A percentile compares a stretch with the other conserved stretches of the same genome.
Evolutionary conservation across 2,329 filamentous ascomycete genomes (phyloP).

Genomic region (Cordyceps cateniannulata): DNA sequence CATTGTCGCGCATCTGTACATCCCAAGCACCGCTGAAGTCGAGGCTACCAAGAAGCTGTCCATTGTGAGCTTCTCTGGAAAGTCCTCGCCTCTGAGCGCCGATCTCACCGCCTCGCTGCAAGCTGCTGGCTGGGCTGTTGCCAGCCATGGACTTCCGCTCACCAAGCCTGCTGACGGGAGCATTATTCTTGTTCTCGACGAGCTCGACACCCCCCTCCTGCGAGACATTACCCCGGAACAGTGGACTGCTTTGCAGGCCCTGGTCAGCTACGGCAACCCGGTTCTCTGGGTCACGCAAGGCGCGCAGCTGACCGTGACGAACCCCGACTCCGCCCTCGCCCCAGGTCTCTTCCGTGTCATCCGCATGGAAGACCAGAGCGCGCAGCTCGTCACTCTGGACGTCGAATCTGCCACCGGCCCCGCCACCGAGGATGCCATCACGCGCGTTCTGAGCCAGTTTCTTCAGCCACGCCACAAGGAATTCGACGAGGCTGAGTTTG

Average conservation of each 20-base stretch:
- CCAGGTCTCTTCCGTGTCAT: constrained; percentile 6
- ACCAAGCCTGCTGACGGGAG: not conserved
- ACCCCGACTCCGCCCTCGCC: not conserved
- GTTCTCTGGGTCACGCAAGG: constrained; percentile 3
- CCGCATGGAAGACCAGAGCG: constrained; percentile 1
- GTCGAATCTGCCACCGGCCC: not conserved
- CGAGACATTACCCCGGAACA: not conserved
- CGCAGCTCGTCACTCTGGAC: constrained; percentile 2
- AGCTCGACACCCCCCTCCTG: constrained; percentile 2
- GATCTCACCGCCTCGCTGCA: not conserved
- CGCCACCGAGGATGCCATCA: not conserved
- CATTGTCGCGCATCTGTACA: not conserved
- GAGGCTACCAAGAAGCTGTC: not conserved
- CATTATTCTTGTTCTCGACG: constrained; percentile 1
- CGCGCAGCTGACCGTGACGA: not conserved
- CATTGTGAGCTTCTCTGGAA: not conserved
- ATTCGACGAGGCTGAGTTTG: constrained; percentile 16
- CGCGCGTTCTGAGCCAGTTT: constrained; percentile 4
- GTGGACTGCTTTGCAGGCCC: constrained; percentile 10
- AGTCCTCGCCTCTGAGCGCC: not conserved
- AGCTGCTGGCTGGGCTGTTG: not conserved
- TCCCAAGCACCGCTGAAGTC: not conserved
- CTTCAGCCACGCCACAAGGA: constrained; percentile 20
- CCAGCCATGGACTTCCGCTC: not conserved
- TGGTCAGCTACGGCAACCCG: not conserved